phyloP scores from a whole-genome alignment of 805 yeast species.

The Candida arabinofermentans region DNA sequence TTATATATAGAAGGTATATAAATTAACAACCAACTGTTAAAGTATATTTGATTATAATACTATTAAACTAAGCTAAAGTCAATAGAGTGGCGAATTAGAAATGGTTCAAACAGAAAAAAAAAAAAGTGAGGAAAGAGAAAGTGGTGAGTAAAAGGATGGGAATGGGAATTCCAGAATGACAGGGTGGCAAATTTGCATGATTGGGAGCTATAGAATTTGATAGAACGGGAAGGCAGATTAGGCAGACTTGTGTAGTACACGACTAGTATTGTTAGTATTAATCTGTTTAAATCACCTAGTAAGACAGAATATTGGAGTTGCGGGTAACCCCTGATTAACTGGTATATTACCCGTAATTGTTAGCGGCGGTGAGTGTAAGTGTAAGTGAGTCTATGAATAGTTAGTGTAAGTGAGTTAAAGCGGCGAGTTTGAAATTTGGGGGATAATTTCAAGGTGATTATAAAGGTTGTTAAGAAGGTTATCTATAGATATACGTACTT shows the following conservation, averaged over 20 bases:
- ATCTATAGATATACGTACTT: no score
- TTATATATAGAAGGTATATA: background rate
- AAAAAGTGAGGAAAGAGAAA: slow-evolving; percentile 11
- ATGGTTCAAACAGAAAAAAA: slow-evolving; percentile 9
- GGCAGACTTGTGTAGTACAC: background rate
- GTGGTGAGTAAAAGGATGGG: slow-evolving; percentile 11
- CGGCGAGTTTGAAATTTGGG: no score
- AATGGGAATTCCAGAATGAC: slow-evolving; percentile 6
- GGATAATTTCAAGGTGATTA: no score
- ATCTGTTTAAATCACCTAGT: no score
- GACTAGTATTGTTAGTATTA: background rate
- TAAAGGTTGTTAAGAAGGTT: no score
- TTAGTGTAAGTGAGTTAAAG: no score
- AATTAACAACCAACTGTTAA: background rate
- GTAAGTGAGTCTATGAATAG: background rate
- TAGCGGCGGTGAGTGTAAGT: background rate
- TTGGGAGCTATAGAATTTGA: background rate
- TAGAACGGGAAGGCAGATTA: background rate
- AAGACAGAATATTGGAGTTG: background rate
- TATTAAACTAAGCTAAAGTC: no score
- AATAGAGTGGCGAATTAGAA: slow-evolving; percentile 17
- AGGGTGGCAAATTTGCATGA: slow-evolving; percentile 11
- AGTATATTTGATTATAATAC: slow-evolving; percentile 1
- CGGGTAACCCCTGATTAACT: background rate
- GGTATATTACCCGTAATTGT: background rate